Base-by-base conservation (phyloP, 495 filamentous ascomycete genomes). In the Saxophila tyrrhenica region DNA sequence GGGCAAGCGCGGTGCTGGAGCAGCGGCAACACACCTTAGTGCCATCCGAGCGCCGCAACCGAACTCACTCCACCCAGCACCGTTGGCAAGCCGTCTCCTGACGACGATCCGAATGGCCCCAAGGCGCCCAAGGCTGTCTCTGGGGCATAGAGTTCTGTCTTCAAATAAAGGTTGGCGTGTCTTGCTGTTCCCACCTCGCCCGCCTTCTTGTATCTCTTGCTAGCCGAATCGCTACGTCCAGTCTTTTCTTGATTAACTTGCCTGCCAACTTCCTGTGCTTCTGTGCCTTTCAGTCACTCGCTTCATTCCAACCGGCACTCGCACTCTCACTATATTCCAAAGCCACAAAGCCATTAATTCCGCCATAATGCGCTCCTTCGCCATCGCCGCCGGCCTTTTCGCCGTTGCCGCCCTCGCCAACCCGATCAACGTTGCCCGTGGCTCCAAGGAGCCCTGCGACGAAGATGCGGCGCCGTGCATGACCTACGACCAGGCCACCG, bases 281-380 rank as follows among this genome's bases (percentile, higher is more conserved):
- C 13, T 17, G 19, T n/a, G n/a, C n/a, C 41, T n/a, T 17, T n/a
- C 15, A 44, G 41, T 44, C 41, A 9, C n/a, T 44, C 41, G 41
- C 19, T 44, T 17, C 41, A 8, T 17, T 17, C 41, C 41, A 17
- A 44, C 15, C 41, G 19, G 29, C 29, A 44, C 7, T n/a, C n/a
- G 41, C 41, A 44, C 41, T 8, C 19, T 44, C 41, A 17, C 35
- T 39, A n/a, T n/a, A n/a, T n/a, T 39, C 35, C 19, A 44, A 44
- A n/a, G 17, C 41, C 41, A 44, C 15, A 17, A n/a, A 44, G 17
- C 41, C 7, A 44, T 17, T 3, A 13, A 22, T 17, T 50, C 51
- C n/a, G 15, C 24, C 35, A 56, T 48, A 15, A 60, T 60, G 54
- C 58, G 54, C 43, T 49, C 48, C 38, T 60, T 25, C 45, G 45